Conservation (phyloP, 805 yeast species). For the Kuraishia cidri region DNA sequence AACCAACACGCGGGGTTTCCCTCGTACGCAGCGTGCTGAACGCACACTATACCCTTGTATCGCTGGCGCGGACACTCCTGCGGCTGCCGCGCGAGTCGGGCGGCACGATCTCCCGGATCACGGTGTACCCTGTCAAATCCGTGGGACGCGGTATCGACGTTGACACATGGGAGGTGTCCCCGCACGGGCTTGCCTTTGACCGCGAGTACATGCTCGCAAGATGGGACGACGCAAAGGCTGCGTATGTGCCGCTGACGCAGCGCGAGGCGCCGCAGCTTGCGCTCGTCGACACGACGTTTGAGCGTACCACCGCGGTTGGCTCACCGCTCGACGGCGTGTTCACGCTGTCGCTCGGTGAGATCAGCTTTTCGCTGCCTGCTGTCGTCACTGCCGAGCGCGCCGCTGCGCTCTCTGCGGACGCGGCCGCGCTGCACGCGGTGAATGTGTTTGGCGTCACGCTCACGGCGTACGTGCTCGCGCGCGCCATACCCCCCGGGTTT, state of each 20-base stretch:
- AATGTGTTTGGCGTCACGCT: conserved; percentile 12
- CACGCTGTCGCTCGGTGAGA: conserved; percentile 1
- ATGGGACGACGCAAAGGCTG: conserved; percentile 6
- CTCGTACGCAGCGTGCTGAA: background rate
- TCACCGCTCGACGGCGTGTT: conserved; percentile 5
- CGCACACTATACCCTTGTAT: background rate
- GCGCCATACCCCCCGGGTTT: conserved; percentile 11
- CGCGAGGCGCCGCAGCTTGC: conserved; percentile 8
- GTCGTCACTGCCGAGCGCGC: conserved; percentile 7
- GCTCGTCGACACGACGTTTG: conserved; percentile 7
- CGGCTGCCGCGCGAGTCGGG: conserved; percentile 7
- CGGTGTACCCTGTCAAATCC: conserved; percentile 20
- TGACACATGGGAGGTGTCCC: conserved; percentile 14
- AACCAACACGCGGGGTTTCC: background rate
- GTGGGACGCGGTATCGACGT: conserved; percentile 14
- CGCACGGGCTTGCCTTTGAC: conserved; percentile 18
- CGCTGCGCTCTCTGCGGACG: background rate
- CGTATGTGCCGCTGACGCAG: conserved; percentile 9
- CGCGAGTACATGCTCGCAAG: conserved; percentile 15
- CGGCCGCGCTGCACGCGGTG: conserved; percentile 5
- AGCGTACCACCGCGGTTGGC: conserved; percentile 3
- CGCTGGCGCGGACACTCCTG: background rate
- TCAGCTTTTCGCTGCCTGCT: conserved; percentile 9
- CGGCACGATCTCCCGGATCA: conserved; percentile 13
- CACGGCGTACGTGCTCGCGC: conserved; percentile 12